Percentiles rank a stretch among this genome's conserved stretches.
These are phyloP conservation scores for Melampsora americana DNA, from an alignment of 1,284 basidiomycete species.

Conservation along the genomic window DNA sequence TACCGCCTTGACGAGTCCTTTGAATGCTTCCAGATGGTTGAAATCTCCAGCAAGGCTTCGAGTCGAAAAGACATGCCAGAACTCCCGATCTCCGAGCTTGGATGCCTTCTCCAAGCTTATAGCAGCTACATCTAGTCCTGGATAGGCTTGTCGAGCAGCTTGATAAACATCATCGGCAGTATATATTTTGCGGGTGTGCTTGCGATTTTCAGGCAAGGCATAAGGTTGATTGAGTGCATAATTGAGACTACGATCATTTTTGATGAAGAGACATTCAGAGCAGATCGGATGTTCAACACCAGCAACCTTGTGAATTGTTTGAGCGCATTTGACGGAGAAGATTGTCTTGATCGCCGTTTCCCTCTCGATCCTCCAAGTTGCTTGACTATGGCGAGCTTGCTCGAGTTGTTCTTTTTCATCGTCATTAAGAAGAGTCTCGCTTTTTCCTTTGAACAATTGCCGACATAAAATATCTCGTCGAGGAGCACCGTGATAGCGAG, in stretches of 20 bases:
- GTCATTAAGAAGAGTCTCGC: not conserved
- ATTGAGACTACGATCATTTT: not conserved
- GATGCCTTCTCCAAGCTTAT: not conserved
- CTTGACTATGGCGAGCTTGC: too few relatives aligned
- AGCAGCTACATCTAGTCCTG: not conserved
- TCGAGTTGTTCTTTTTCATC: too few relatives aligned
- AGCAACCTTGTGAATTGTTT: not conserved
- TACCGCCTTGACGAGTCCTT: slow-evolving; percentile 4
- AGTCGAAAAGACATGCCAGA: too few relatives aligned
- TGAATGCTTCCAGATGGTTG: slow-evolving; percentile 3
- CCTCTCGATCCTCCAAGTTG: slow-evolving; percentile 1
- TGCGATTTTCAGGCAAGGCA: not conserved
- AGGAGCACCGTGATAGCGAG: slow-evolving; percentile 12
- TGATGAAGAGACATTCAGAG: not conserved
- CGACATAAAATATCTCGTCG: not conserved
- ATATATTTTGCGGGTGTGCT: not conserved
- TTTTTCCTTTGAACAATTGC: not conserved
- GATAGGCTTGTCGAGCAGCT: not conserved
- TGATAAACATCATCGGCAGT: not conserved
- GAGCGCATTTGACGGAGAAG: slow-evolving; percentile 1
- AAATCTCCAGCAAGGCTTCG: not conserved
- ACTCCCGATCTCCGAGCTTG: not conserved
- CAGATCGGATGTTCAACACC: not conserved
- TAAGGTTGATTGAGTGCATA: not conserved
- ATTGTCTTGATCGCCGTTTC: slow-evolving; percentile 1